Percentiles rank a stretch among this genome's conserved stretches.
Evolutionary conservation across 1,284 basidiomycete species (phyloP).

Genomic region (Meripilus lineatus): DNA sequence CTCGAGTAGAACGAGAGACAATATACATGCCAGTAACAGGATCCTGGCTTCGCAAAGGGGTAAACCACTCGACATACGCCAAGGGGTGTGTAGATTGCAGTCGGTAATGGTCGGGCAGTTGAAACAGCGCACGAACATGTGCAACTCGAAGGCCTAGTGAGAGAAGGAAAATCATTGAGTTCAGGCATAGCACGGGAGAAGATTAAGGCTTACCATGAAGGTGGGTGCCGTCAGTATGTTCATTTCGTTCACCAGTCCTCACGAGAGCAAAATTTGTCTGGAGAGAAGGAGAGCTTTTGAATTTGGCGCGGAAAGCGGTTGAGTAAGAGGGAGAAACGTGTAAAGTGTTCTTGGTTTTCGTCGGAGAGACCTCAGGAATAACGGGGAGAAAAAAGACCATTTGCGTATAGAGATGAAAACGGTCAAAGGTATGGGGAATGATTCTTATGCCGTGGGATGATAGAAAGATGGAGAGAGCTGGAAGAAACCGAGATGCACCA

Average conservation of each 20-base stretch:
- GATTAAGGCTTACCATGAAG: constrained; percentile 1
- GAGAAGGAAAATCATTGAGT: neutral
- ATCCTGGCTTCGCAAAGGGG: constrained; percentile 7
- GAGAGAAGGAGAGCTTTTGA: too few relatives aligned
- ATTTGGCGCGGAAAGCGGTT: too few relatives aligned
- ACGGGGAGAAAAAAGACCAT: too few relatives aligned
- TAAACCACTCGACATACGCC: constrained; percentile 23
- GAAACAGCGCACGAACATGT: constrained; percentile 12
- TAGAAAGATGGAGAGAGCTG: neutral
- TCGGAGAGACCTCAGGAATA: too few relatives aligned
- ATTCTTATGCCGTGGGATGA: neutral
- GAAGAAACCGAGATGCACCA: neutral
- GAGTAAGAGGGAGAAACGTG: too few relatives aligned
- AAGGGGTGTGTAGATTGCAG: too few relatives aligned
- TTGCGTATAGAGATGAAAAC: too few relatives aligned
- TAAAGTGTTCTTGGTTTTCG: too few relatives aligned
- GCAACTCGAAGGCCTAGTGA: constrained; percentile 8
- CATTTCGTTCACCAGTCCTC: constrained; percentile 2
- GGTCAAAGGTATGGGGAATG: neutral
- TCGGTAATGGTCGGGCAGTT: too few relatives aligned
- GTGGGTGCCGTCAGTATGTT: neutral
- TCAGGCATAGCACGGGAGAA: neutral
- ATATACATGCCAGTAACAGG: too few relatives aligned
- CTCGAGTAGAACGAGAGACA: too few relatives aligned
- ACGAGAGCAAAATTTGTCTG: neutral